A percentile compares a stretch with the other conserved stretches of the same genome.
Conservation (phyloP, 2,329 filamentous ascomycete species). For the Monosporascus sp. region DNA sequence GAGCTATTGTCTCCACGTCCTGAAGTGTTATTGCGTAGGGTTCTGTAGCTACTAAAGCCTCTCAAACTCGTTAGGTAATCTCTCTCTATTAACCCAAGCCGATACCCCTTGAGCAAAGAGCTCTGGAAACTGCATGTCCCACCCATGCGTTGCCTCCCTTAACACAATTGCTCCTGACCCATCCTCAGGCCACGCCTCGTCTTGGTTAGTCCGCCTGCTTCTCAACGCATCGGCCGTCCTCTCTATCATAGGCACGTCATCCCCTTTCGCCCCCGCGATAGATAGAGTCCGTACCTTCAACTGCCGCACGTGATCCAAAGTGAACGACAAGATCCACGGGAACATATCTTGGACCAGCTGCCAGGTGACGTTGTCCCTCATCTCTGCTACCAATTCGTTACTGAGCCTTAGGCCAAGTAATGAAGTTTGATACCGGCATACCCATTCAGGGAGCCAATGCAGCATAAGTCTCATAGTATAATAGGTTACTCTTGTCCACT, state of each 20-base stretch:
- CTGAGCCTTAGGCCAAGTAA: conserved; percentile 13
- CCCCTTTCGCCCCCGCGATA: conserved; percentile 27
- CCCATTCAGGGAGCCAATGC: no score
- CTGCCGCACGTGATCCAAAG: no score
- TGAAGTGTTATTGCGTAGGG: no score
- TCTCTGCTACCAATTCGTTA: conserved; percentile 27
- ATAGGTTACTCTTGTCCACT: conserved; percentile 19
- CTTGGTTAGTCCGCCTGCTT: conserved; percentile 18
- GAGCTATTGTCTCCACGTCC: no score
- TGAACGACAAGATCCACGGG: conserved; percentile 10
- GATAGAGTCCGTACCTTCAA: conserved; percentile 14
- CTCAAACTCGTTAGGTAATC: conserved; percentile 22
- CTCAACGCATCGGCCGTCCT: conserved; percentile 8
- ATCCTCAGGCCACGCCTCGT: conserved; percentile 18
- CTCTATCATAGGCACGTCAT: conserved; percentile 18
- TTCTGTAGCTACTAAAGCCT: no score
- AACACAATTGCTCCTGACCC: conserved; percentile 28
- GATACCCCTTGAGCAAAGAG: conserved; percentile 32
- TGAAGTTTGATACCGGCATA: no score
- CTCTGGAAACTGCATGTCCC: conserved; percentile 36
- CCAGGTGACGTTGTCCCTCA: conserved; percentile 27
- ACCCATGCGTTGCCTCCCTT: conserved; percentile 32
- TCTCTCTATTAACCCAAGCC: conserved; percentile 29
- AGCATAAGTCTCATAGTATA: conserved; percentile 24
- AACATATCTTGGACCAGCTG: conserved; percentile 20